phyloP scores from a whole-genome alignment of 805 yeast genomes.

The Pichia deserticola region DNA sequence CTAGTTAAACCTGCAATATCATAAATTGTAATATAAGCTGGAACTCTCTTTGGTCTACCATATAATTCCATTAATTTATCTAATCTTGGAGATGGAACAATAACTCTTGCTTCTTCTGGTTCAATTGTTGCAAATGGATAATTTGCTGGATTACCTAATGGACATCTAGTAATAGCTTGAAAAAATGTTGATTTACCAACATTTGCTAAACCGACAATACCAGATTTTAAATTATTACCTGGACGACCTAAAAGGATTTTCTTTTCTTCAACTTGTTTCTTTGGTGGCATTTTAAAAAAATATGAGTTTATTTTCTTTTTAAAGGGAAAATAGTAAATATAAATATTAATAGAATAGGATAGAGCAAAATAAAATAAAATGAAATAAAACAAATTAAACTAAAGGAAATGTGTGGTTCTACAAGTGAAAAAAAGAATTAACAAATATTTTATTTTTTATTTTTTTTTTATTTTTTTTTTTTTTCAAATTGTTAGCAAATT shows the following conservation, averaged over 20 bases:
- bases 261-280: slow-evolving; percentile 33
- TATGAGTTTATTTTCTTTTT: too few species aligned
- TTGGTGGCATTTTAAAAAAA: slow-evolving; percentile 28
- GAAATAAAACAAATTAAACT: too few species aligned
- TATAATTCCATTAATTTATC: slow-evolving; percentile 69
- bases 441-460: too few species aligned
- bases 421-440: too few species aligned
- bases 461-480: too few species aligned
- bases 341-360: too few species aligned
- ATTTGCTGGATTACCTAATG: slow-evolving; percentile 94
- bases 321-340: too few species aligned
- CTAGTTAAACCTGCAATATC: slow-evolving; percentile 98
- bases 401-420: too few species aligned
- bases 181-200: slow-evolving; percentile 97
- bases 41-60: slow-evolving; percentile 78
- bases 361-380: too few species aligned
- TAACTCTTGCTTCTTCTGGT: slow-evolving; percentile 95
- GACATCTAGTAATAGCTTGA: slow-evolving; percentile 92
- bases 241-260: slow-evolving; percentile 33
- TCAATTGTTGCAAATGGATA: slow-evolving; percentile 97
- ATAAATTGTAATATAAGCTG: slow-evolving; percentile 86
- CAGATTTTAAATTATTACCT: slow-evolving; percentile 44
- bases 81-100: slow-evolving; percentile 86
- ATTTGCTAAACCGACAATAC: slow-evolving; percentile 92
- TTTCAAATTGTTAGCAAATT: too few species aligned